A percentile compares a stretch with the other conserved stretches of the same genome.
Conservation (phyloP, 352 stramenopile genomes). For the Phytophthora agathidicida region DNA sequence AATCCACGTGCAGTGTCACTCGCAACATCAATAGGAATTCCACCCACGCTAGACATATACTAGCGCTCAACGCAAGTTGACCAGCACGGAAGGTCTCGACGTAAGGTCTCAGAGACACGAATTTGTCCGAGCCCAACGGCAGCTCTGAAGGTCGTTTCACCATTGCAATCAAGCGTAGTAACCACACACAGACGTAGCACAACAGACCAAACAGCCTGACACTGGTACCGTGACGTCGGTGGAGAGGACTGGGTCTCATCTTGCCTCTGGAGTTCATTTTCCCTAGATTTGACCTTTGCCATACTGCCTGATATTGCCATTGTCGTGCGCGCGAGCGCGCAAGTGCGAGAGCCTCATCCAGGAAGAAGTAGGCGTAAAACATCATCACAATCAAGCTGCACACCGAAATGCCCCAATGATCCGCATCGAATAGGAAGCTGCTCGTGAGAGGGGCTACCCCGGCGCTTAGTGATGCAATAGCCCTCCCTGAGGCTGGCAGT, state of each 20-base stretch:
- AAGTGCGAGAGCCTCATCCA: constrained; percentile 45
- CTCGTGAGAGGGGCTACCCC: constrained; percentile 43
- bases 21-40: constrained; percentile 49
- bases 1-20: constrained; percentile 44
- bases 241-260: constrained; percentile 10
- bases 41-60: constrained; percentile 52
- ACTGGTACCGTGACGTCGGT: constrained; percentile 33
- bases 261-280: neutral
- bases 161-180: constrained; percentile 43
- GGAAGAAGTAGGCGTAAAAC: constrained; percentile 57
- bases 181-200: constrained; percentile 49
- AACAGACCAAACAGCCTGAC: constrained; percentile 39
- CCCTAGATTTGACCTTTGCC: constrained; percentile 16
- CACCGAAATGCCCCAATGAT: constrained; percentile 32
- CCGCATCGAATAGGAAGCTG: constrained; percentile 43
- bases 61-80: constrained; percentile 39
- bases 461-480: constrained; percentile 27
- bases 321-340: constrained; percentile 23
- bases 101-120: constrained; percentile 45
- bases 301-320: constrained; percentile 27
- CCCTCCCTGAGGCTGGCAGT: constrained; percentile 47
- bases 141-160: constrained; percentile 43
- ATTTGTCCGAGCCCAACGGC: constrained; percentile 37
- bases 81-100: constrained; percentile 42
- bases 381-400: constrained; percentile 37